phyloP scores from a whole-genome alignment of 441 rosid species.

The Erodium texanum region DNA sequence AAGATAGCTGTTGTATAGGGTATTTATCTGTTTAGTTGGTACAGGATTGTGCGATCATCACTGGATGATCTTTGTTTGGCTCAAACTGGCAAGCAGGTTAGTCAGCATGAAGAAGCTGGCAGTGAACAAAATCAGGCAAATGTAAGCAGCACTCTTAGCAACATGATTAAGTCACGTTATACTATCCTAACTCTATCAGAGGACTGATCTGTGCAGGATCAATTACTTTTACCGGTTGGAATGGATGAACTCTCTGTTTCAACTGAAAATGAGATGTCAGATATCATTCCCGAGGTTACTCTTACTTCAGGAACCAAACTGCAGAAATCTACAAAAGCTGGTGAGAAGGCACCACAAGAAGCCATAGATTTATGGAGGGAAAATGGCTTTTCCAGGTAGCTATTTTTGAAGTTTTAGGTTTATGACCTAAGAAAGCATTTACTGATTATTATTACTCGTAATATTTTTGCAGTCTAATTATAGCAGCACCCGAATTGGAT shows the following conservation, averaged over 20 bases:
- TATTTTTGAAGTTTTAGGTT: conserved; percentile 9
- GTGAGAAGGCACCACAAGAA: conserved; percentile 62
- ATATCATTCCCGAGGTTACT: conserved; percentile 22
- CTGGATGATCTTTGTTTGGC: conserved; percentile 42
- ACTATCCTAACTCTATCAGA: conserved; percentile 15
- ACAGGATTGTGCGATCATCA: conserved; percentile 59
- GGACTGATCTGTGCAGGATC: conserved; percentile 28
- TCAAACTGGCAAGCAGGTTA: conserved; percentile 16
- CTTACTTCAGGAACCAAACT: conserved; percentile 25
- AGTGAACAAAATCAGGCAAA: conserved; percentile 23
- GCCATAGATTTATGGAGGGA: conserved; percentile 48
- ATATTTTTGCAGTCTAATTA: conserved; percentile 48
- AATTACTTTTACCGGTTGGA: conserved; percentile 29
- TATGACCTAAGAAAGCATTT: background rate
- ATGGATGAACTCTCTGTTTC: conserved; percentile 30
- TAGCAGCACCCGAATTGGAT: conserved; percentile 81
- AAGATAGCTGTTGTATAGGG: background rate
- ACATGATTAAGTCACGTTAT: background rate
- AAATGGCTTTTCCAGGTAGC: conserved; percentile 81
- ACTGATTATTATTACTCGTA: background rate
- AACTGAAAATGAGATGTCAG: conserved; percentile 31
- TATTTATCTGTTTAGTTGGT: conserved; percentile 17
- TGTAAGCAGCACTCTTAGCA: conserved; percentile 28
- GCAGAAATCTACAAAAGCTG: conserved; percentile 54
- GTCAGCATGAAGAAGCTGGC: conserved; percentile 19